A percentile compares a stretch with the other conserved stretches of the same genome.
Conservation (phyloP, 2,329 filamentous ascomycete genomes). For the Xylariaceae sp. region DNA sequence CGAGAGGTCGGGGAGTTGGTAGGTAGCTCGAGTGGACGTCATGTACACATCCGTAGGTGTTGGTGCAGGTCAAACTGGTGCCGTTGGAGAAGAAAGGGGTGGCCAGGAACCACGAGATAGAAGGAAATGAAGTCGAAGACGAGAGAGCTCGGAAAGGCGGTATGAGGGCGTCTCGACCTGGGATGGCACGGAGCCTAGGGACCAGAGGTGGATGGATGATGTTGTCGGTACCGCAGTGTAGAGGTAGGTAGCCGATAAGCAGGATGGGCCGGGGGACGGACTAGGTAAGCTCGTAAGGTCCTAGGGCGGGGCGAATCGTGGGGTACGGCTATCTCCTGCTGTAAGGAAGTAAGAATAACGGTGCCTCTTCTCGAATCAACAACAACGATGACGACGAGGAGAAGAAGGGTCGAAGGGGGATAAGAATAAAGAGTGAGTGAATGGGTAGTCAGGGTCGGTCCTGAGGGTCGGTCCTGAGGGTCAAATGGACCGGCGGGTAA, state of each 20-base stretch:
- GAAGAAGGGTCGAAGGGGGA: too few relatives aligned
- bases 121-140: constrained; percentile 11
- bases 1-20: constrained; percentile 20
- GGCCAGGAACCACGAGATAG: constrained; percentile 15
- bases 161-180: constrained; percentile 16
- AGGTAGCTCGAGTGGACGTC: constrained; percentile 21
- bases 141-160: constrained; percentile 20
- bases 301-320: too few relatives aligned
- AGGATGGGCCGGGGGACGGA: constrained; percentile 15
- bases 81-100: constrained; percentile 5
- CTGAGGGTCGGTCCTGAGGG: too few relatives aligned
- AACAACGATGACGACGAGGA: too few relatives aligned
- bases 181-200: constrained; percentile 17
- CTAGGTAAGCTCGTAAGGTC: too few relatives aligned
- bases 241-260: constrained; percentile 27
- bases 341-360: too few relatives aligned
- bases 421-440: too few relatives aligned
- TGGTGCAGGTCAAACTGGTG: constrained; percentile 7
- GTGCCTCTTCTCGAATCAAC: too few relatives aligned
- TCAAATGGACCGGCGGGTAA: too few relatives aligned
- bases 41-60: constrained; percentile 20
- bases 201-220: constrained; percentile 22
- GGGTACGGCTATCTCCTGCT: too few relatives aligned
- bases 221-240: too few relatives aligned
- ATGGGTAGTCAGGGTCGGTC: too few relatives aligned